Conservation (phyloP, 257 asterid genomes). For the Solanum sejunctum region DNA sequence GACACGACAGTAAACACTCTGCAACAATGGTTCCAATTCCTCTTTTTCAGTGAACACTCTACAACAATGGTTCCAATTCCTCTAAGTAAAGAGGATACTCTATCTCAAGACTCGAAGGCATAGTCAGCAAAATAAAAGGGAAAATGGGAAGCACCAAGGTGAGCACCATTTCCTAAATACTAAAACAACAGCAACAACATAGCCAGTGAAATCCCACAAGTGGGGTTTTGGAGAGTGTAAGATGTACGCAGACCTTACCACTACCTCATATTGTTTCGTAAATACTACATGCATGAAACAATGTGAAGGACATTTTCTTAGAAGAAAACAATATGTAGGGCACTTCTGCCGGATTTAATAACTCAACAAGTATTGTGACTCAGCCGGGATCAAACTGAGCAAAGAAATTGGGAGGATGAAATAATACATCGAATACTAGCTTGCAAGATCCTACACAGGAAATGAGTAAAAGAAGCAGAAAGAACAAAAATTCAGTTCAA, state of each 20-base stretch:
- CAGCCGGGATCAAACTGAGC: not conserved
- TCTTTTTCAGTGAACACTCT: no score
- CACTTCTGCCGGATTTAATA: not conserved
- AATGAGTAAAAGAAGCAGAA: not conserved
- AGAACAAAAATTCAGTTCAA: not conserved
- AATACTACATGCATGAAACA: not conserved
- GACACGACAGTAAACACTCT: not conserved
- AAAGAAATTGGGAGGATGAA: not conserved
- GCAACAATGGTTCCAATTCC: not conserved
- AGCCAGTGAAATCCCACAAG: no score
- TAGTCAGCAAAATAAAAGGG: not conserved
- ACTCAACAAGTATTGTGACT: not conserved
- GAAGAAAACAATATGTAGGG: not conserved
- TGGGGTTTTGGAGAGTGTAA: no score
- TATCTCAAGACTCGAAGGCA: not conserved
- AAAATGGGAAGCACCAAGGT: not conserved
- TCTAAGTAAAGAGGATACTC: not conserved
- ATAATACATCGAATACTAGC: not conserved
- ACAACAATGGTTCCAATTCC: not conserved
- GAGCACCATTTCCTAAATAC: not conserved
- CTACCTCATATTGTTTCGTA: not conserved
- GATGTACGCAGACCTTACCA: no score
- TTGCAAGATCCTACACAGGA: not conserved
- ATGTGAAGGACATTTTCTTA: not conserved
- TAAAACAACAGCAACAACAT: not conserved